These are phyloP conservation scores for Gomphus bonarii DNA, from an alignment of 1,284 basidiomycete species.

Conservation along the genomic window DNA sequence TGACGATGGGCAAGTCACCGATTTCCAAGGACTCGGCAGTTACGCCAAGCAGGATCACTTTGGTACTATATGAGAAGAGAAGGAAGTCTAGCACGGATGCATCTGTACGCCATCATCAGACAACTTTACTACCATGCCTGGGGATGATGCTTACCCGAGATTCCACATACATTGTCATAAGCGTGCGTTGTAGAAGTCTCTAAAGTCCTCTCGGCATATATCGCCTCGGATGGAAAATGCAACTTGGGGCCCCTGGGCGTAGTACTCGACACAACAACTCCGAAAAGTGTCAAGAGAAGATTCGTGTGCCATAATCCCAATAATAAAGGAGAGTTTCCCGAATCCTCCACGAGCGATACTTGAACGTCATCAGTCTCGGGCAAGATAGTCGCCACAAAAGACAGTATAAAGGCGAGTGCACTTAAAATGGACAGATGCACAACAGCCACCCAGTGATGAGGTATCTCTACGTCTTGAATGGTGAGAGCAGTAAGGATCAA, in stretches of 20 bases:
- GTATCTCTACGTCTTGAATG: conserved; percentile 38
- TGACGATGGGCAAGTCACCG: conserved; percentile 74
- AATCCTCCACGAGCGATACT: background rate
- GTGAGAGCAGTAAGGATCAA: conserved; percentile 43
- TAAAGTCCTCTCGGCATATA: conserved; percentile 67
- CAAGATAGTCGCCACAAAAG: conserved; percentile 41
- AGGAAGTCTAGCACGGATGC: conserved; percentile 51
- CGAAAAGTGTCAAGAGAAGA: conserved; percentile 39
- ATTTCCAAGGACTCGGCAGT: conserved; percentile 66
- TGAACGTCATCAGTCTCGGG: conserved; percentile 24
- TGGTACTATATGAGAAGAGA: conserved; percentile 75
- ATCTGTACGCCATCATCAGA: conserved; percentile 17
- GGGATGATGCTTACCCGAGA: conserved; percentile 31
- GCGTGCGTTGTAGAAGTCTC: conserved; percentile 42
- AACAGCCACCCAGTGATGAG: conserved; percentile 51
- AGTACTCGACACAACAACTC: conserved; percentile 39
- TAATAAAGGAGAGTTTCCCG: conserved; percentile 11
- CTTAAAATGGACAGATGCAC: conserved; percentile 57
- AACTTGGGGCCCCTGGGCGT: conserved; percentile 65
- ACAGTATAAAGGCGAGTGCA: conserved; percentile 38
- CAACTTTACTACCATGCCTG: background rate
- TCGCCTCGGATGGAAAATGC: conserved; percentile 56
- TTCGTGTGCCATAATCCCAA: conserved; percentile 37
- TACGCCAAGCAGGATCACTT: conserved; percentile 76
- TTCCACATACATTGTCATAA: conserved; percentile 57